Conservation (phyloP, 805 yeast genomes). For the Suhomyces sp. region DNA sequence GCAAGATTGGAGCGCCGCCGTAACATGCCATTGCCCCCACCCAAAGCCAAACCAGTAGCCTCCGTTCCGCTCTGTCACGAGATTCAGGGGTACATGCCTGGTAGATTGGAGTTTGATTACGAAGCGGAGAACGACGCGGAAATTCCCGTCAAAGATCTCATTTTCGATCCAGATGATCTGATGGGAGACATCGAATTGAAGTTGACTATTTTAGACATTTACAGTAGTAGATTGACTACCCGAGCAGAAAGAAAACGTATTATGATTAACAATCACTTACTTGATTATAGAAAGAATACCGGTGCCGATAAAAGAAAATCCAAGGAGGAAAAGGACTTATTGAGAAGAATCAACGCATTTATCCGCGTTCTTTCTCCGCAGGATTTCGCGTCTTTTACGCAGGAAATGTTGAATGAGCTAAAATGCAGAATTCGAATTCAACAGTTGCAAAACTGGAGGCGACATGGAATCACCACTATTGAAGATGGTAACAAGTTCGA, state of each 20-base stretch:
- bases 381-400: slow-evolving; percentile 75
- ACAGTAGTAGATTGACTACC: slow-evolving; percentile 82
- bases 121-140: slow-evolving; percentile 98
- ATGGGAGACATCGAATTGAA: slow-evolving; percentile 87
- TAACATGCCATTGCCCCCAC: slow-evolving; percentile 72
- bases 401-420: slow-evolving; percentile 73
- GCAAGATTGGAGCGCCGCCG: slow-evolving; percentile 68
- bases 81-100: slow-evolving; percentile 98
- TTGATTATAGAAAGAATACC: slow-evolving; percentile 82
- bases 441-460: slow-evolving; percentile 91
- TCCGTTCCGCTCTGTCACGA: slow-evolving; percentile 97
- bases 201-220: slow-evolving; percentile 81
- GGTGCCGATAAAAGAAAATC: slow-evolving; percentile 80
- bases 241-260: slow-evolving; percentile 91
- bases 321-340: slow-evolving; percentile 85
- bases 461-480: slow-evolving; percentile 78
- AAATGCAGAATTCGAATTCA: slow-evolving; percentile 77
- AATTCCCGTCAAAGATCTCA: slow-evolving; percentile 88
- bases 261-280: slow-evolving; percentile 67
- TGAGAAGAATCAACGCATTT: slow-evolving; percentile 72
- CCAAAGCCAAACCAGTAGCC: slow-evolving; percentile 83
- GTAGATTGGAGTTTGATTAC: slow-evolving; percentile 92
- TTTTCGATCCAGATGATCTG: slow-evolving; percentile 90
- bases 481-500: slow-evolving; percentile 86
- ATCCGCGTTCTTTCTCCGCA: slow-evolving; percentile 75